Evolutionary conservation across 2,329 filamentous ascomycete genomes (phyloP), one percentile per base, ranked within the genome.

Genomic region (Fusarium illudens): DNA sequence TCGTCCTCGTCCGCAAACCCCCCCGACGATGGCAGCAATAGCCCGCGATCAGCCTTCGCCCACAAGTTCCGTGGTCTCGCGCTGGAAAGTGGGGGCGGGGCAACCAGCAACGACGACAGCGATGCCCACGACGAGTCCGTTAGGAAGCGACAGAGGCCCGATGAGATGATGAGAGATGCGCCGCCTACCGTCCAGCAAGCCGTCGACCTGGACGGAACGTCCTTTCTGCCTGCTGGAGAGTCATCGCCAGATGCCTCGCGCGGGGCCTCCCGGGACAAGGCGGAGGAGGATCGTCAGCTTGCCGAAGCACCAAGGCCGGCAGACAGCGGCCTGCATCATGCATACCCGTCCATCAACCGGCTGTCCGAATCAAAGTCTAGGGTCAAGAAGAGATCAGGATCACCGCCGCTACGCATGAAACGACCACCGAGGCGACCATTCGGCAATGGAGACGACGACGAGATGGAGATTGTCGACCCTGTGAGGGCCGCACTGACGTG

Each of bases 401-500:
- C 82, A 4, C 82, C 82, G 5, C 81, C 81, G 10, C 68, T 79
- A 8, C 74, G 73, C 8, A 63, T 75, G 19, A 76, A 74, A 19
- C 74, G 66, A 20, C 65, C 68, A 20, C 58, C 68, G 6, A 62
- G 36, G 63, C 50, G 59, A 48, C 17, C 71, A 17, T 62, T 60
- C 20, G 74, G 72, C 19, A 64, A 65, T n/a, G 73, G 71, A 29
- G 65, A 65, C 15, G 77, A 80, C 9, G 76, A 79, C 9, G 80
- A 79, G 12, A 71, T 74, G 12, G 70, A 76, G 39, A 76, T 86
- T 27, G 77, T 82, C 54, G 86, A 88, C 57, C 85, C 86, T 0
- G 73, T 88, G 10, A 82, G 87, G 33, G 87, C 87, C 7, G 83
- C 87, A 3, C 79, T 90, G 54, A 90, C 89, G 2, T 91, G 89